Conservation (phyloP, 768 basidiomycete genomes). For the Trametes punicea region DNA sequence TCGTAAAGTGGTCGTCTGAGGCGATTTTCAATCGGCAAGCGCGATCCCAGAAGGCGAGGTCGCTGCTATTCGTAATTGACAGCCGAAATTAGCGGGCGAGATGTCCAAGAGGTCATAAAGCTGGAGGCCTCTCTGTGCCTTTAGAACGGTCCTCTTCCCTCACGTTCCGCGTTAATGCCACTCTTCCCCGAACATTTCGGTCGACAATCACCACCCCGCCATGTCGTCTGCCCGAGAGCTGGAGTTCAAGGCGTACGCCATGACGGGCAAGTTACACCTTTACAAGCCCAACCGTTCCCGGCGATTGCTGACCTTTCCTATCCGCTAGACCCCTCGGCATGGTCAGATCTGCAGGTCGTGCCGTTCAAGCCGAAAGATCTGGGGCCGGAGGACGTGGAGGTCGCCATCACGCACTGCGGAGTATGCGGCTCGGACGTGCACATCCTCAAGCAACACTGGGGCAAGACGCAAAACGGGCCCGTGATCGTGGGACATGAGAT, state of each 20-base stretch:
- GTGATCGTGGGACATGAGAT: conserved; percentile 47
- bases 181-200: neutral
- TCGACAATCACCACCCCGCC: neutral
- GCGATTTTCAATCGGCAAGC: too few species aligned
- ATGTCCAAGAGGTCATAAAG: too few species aligned
- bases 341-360: conserved; percentile 41
- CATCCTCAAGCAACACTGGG: conserved; percentile 41
- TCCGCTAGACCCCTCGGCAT: conserved; percentile 24
- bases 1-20: too few species aligned
- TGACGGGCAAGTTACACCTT: conserved; percentile 16
- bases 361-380: conserved; percentile 51
- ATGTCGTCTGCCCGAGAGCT: conserved; percentile 1
- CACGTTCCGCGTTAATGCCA: neutral
- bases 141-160: neutral
- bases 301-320: neutral
- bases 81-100: too few species aligned
- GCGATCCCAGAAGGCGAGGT: too few species aligned
- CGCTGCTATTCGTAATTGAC: too few species aligned
- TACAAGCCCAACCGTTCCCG: neutral
- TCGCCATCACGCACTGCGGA: conserved; percentile 46
- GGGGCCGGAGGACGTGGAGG: conserved; percentile 54
- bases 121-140: neutral
- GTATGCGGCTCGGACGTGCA: conserved; percentile 55
- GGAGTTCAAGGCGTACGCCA: conserved; percentile 30
- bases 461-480: conserved; percentile 22